Percentiles rank a stretch among this genome's conserved stretches.
These are phyloP conservation scores for Microthyrium microscopicum DNA, from an alignment of 2,329 filamentous ascomycete species.

Conservation along the genomic window DNA sequence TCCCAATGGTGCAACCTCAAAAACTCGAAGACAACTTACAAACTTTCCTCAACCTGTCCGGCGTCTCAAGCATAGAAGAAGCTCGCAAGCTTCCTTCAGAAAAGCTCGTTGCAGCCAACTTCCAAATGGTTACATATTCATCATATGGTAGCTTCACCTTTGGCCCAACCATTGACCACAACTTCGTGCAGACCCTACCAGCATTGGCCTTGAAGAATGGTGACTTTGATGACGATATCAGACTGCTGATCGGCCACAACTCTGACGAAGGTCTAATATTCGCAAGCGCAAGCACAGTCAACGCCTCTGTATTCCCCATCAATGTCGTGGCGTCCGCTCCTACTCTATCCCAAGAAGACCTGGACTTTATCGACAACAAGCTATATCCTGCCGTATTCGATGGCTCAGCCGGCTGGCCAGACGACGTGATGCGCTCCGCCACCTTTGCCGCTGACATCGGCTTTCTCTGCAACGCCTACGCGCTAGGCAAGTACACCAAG, in stretches of 20 bases:
- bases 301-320: slow-evolving; percentile 16
- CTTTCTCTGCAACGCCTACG: slow-evolving; percentile 37
- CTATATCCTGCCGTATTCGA: slow-evolving; percentile 35
- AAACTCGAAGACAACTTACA: slow-evolving; percentile 17
- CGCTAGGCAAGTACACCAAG: slow-evolving; percentile 31
- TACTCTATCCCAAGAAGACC: slow-evolving; percentile 14
- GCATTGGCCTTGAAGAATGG: slow-evolving; percentile 19
- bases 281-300: slow-evolving; percentile 22
- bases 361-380: slow-evolving; percentile 25
- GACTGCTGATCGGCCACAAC: slow-evolving; percentile 26
- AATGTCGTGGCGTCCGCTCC: slow-evolving; percentile 14
- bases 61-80: slow-evolving; percentile 18
- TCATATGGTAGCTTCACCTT: slow-evolving; percentile 19
- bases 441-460: slow-evolving; percentile 26
- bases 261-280: slow-evolving; percentile 28
- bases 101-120: slow-evolving; percentile 19
- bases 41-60: slow-evolving; percentile 17
- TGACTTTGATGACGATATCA: slow-evolving; percentile 19
- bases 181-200: slow-evolving; percentile 9
- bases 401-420: slow-evolving; percentile 30
- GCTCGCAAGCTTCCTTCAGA: slow-evolving; percentile 17
- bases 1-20: slow-evolving; percentile 13
- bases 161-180: slow-evolving; percentile 15
- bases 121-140: slow-evolving; percentile 15
- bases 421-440: slow-evolving; percentile 25